Conservation (phyloP, 2,329 filamentous ascomycete genomes). For the Cladobotryum protrusum region DNA sequence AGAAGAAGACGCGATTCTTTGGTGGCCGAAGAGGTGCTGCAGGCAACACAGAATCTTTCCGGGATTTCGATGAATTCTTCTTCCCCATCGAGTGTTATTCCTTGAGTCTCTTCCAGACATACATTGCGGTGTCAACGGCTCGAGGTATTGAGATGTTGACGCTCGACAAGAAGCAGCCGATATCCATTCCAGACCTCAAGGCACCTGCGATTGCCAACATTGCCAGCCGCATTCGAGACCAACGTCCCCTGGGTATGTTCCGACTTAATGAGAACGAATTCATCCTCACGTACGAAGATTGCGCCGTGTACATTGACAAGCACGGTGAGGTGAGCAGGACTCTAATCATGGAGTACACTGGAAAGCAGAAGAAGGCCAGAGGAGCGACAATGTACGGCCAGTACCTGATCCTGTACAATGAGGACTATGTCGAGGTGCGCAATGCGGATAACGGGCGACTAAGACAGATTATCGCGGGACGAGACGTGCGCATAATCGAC, state of each 20-base stretch:
- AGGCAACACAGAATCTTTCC: conserved; percentile 88
- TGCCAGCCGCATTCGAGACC: conserved; percentile 71
- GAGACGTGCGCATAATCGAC: conserved; percentile 85
- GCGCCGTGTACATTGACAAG: conserved; percentile 96
- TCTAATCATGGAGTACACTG: conserved; percentile 98
- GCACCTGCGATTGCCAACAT: conserved; percentile 77
- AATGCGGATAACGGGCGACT: conserved; percentile 94
- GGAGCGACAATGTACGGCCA: conserved; percentile 84
- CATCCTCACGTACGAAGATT: conserved; percentile 88
- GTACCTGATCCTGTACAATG: conserved; percentile 88
- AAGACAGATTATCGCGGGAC: conserved; percentile 87
- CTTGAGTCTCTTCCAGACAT: conserved; percentile 93
- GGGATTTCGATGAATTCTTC: conserved; percentile 98
- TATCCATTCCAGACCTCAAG: conserved; percentile 84
- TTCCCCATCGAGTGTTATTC: conserved; percentile 92
- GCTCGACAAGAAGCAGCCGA: conserved; percentile 92
- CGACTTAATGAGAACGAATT: conserved; percentile 88
- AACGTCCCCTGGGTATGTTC: conserved; percentile 93
- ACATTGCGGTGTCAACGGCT: conserved; percentile 82
- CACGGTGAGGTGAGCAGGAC: conserved; percentile 91
- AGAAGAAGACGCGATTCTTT: conserved; percentile 69
- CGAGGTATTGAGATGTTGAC: conserved; percentile 95
- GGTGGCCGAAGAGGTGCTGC: conserved; percentile 51
- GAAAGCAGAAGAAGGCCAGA: conserved; percentile 70
- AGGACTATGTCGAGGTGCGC: conserved; percentile 92